Evolutionary conservation across 805 yeast genomes (phyloP).

Genomic region (Candida gorgasii): DNA sequence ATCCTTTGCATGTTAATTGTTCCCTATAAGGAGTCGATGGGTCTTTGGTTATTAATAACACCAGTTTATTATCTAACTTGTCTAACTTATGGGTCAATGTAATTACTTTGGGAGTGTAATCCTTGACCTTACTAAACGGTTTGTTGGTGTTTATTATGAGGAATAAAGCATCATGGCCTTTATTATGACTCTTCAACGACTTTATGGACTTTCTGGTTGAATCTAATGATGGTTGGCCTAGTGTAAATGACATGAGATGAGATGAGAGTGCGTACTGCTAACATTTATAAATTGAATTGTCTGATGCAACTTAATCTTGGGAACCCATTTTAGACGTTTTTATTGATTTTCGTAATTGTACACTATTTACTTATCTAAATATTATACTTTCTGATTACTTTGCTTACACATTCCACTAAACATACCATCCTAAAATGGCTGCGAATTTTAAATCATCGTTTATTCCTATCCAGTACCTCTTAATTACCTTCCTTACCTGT

Average conservation of each 20-base stretch:
- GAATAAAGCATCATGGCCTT: conserved; percentile 25
- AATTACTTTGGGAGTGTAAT: conserved; percentile 43
- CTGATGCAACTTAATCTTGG: too few species aligned
- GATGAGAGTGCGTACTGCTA: background rate
- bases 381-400: too few species aligned
- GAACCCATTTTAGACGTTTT: too few species aligned
- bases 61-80: conserved; percentile 48
- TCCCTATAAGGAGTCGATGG: conserved; percentile 60
- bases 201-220: conserved; percentile 12
- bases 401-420: too few species aligned
- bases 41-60: conserved; percentile 71
- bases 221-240: conserved; percentile 4
- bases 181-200: conserved; percentile 17
- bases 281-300: background rate
- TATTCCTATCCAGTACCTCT: too few species aligned
- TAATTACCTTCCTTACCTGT: too few species aligned
- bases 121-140: conserved; percentile 30
- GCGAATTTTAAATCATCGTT: too few species aligned
- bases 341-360: too few species aligned
- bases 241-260: conserved; percentile 3
- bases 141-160: conserved; percentile 35
- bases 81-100: conserved; percentile 57
- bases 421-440: too few species aligned
- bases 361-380: too few species aligned
- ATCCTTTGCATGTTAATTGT: conserved; percentile 47